Evolutionary conservation across 169 alveolate genomes (phyloP).

Genomic region (Plasmodium reichenowi): DNA sequence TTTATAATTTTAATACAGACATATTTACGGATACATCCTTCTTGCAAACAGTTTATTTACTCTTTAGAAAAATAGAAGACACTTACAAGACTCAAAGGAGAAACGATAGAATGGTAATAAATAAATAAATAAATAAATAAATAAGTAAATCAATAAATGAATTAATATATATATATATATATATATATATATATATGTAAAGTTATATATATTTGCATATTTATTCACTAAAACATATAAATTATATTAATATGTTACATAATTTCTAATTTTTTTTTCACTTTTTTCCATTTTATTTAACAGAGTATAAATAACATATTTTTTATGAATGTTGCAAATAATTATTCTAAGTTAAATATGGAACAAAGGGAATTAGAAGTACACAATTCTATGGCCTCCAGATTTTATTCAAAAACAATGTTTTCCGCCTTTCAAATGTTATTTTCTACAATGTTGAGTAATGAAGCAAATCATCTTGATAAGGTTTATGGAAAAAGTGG

Average conservation of each 20-base stretch:
- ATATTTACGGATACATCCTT: slow-evolving; percentile 30
- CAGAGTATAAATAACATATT: slow-evolving; percentile 52
- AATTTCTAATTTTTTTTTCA: background rate
- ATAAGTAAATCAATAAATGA: background rate
- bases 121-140: background rate
- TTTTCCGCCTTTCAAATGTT: slow-evolving; percentile 26
- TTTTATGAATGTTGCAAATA: slow-evolving; percentile 2
- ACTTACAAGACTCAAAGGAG: slow-evolving; percentile 20
- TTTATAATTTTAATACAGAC: slow-evolving; percentile 9
- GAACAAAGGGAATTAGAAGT: background rate
- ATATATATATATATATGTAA: background rate
- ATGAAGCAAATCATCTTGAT: slow-evolving; percentile 22
- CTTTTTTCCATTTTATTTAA: too few species aligned
- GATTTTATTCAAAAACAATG: slow-evolving; percentile 32
- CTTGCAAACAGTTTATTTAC: slow-evolving; percentile 37
- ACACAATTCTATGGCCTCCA: slow-evolving; percentile 16
- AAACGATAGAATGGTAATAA: slow-evolving; percentile 47
- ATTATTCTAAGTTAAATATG: background rate
- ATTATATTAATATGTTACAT: background rate
- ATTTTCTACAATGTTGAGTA: slow-evolving; percentile 1
- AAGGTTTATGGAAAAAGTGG: background rate
- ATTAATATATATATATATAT: background rate
- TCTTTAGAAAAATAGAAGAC: slow-evolving; percentile 36
- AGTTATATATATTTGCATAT: background rate
- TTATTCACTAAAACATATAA: background rate